phyloP scores from a whole-genome alignment of 75 land plant genomes.

The Pseudotsuga menziesii region DNA sequence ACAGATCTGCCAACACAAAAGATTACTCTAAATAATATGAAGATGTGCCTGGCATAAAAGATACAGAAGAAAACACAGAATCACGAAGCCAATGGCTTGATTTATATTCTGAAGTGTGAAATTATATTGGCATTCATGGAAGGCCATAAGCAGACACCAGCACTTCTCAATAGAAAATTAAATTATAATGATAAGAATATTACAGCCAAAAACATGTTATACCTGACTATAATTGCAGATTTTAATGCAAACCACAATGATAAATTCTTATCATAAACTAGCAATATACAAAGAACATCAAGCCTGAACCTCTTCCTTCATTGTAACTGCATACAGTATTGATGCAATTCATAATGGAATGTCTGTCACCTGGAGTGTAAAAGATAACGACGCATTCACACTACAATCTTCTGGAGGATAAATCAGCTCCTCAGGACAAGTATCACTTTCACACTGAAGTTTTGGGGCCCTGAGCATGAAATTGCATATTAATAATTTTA shows the following conservation, averaged over 20 bases:
- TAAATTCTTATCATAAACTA: not conserved
- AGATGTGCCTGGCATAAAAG: not conserved
- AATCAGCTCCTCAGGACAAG: conserved; percentile 78
- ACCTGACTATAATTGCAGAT: not conserved
- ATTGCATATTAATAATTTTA: not conserved
- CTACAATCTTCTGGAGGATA: conserved; percentile 97
- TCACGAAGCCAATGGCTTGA: not conserved
- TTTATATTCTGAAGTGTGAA: not conserved
- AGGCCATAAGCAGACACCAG: no score
- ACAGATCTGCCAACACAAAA: conserved; percentile 59
- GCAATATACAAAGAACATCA: not conserved
- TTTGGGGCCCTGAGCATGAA: conserved; percentile 38
- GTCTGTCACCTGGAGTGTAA: conserved; percentile 79
- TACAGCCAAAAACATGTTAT: not conserved
- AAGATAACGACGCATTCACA: conserved; percentile 81
- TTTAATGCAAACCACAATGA: not conserved
- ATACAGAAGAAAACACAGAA: not conserved
- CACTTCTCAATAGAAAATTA: not conserved
- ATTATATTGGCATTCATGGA: not conserved
- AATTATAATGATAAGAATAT: not conserved
- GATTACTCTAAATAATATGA: not conserved
- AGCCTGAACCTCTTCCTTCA: not conserved
- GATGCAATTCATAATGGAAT: not conserved
- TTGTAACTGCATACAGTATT: not conserved
- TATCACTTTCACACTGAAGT: conserved; percentile 58